phyloP scores from a whole-genome alignment of 352 stramenopile genomes.

The Globisporangium radiosum region DNA sequence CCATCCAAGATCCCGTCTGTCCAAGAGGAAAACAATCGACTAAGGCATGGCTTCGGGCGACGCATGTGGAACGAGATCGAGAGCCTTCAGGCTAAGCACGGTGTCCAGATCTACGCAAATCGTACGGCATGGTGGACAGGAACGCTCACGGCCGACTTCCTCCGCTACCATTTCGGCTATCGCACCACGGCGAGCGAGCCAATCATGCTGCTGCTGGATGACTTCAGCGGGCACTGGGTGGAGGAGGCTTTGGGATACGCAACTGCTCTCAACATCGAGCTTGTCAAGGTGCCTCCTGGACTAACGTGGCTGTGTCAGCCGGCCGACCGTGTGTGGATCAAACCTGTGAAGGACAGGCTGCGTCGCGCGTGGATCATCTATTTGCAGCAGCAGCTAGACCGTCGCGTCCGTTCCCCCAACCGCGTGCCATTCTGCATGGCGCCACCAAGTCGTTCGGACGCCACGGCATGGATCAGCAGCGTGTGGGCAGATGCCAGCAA shows the following conservation, averaged over 20 bases:
- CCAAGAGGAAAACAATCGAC: slow-evolving; percentile 10
- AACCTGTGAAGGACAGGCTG: slow-evolving; percentile 17
- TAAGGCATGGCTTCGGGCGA: slow-evolving; percentile 14
- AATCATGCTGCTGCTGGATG: slow-evolving; percentile 21
- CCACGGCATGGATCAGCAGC: not conserved
- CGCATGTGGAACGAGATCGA: slow-evolving; percentile 11
- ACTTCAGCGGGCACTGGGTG: slow-evolving; percentile 12
- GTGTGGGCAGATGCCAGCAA: not conserved
- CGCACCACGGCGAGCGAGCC: slow-evolving; percentile 9
- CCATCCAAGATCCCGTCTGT: slow-evolving; percentile 6
- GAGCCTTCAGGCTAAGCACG: slow-evolving; percentile 4
- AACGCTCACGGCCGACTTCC: slow-evolving; percentile 15
- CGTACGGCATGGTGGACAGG: slow-evolving; percentile 20
- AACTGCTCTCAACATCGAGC: slow-evolving; percentile 7
- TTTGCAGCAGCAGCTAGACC: not conserved
- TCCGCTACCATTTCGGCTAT: slow-evolving; percentile 25
- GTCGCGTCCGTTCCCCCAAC: not conserved
- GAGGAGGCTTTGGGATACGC: slow-evolving; percentile 1
- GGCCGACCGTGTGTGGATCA: slow-evolving; percentile 20
- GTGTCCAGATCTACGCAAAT: slow-evolving; percentile 19
- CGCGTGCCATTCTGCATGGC: not conserved
- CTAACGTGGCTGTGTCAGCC: slow-evolving; percentile 24
- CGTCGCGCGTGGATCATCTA: slow-evolving; percentile 5
- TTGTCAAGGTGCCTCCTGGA: slow-evolving; percentile 11
- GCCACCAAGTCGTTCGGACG: not conserved